A percentile compares a stretch with the other conserved stretches of the same genome.
phyloP scores from a whole-genome alignment of 768 basidiomycete genomes.

The Lactarius sp. region DNA sequence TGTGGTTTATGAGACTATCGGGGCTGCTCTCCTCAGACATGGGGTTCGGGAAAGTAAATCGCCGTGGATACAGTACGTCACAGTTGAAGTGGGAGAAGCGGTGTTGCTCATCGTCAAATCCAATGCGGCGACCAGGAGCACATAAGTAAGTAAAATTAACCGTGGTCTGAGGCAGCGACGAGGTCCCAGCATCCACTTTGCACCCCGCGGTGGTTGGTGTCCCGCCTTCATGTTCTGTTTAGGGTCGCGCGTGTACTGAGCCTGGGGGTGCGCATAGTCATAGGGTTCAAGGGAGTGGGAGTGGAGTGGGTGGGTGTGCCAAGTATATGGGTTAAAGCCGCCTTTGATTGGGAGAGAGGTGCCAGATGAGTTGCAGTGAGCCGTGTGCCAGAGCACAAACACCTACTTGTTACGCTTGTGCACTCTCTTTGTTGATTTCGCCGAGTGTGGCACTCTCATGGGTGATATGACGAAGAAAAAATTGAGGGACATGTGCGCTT shows the following conservation, averaged over 20 bases:
- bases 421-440: too few relatives aligned
- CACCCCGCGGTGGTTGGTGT: too few relatives aligned
- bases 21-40: slow-evolving; percentile 66
- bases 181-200: slow-evolving; percentile 64
- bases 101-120: background rate
- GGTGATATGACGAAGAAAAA: too few relatives aligned
- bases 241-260: slow-evolving; percentile 40
- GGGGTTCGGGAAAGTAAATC: slow-evolving; percentile 72
- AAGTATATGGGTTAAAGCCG: slow-evolving; percentile 61
- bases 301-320: slow-evolving; percentile 80
- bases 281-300: slow-evolving; percentile 65
- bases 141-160: background rate
- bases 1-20: slow-evolving; percentile 34
- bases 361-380: too few relatives aligned
- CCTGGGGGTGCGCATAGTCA: slow-evolving; percentile 35
- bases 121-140: too few relatives aligned
- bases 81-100: background rate
- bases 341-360: slow-evolving; percentile 35
- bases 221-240: slow-evolving; percentile 66
- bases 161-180: slow-evolving; percentile 60
- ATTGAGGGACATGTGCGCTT: too few relatives aligned
- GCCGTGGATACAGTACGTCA: background rate
- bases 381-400: too few relatives aligned
- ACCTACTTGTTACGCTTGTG: too few relatives aligned
- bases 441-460: too few relatives aligned